Evolutionary conservation across 2,329 filamentous ascomycete species (phyloP).

Genomic region (Phialophora expanda): DNA sequence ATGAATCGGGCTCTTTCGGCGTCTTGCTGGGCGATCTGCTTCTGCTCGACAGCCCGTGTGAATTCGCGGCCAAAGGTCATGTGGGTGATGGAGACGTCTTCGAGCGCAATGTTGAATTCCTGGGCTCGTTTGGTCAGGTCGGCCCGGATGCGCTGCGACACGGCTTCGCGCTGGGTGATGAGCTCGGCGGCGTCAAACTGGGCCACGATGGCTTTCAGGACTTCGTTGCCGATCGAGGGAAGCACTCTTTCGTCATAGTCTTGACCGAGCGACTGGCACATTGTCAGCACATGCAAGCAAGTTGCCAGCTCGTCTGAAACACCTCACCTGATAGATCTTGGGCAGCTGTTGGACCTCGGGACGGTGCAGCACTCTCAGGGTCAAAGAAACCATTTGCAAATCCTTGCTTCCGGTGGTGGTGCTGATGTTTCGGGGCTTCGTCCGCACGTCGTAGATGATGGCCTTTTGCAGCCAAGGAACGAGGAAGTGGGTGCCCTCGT

Average conservation of each 20-base stretch:
- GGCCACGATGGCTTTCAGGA: slow-evolving; percentile 96
- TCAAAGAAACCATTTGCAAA: slow-evolving; percentile 99
- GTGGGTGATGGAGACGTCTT: slow-evolving; percentile 98
- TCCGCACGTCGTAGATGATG: slow-evolving; percentile 95
- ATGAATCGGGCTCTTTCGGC: slow-evolving; percentile 97
- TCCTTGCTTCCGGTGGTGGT: slow-evolving; percentile 99
- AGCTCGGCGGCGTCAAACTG: slow-evolving; percentile 99
- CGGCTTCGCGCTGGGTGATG: slow-evolving; percentile 97
- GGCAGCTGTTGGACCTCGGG: slow-evolving; percentile 91
- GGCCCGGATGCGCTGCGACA: slow-evolving; percentile 88
- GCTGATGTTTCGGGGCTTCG: slow-evolving; percentile 94
- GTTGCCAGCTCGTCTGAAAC: slow-evolving; percentile 39
- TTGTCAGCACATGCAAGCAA: slow-evolving; percentile 7
- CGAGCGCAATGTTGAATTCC: slow-evolving; percentile 98
- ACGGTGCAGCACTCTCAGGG: slow-evolving; percentile 89
- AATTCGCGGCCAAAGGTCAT: slow-evolving; percentile 99
- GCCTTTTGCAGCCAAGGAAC: slow-evolving; percentile 94
- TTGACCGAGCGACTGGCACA: slow-evolving; percentile 83
- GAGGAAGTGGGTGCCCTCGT: slow-evolving; percentile 96
- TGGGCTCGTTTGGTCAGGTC: slow-evolving; percentile 90
- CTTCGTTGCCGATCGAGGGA: slow-evolving; percentile 98
- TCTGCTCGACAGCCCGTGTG: slow-evolving; percentile 98
- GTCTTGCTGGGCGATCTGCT: slow-evolving; percentile 99
- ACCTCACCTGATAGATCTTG: slow-evolving; percentile 95
- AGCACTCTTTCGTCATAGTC: slow-evolving; percentile 99